Evolutionary conservation across 768 basidiomycete genomes (phyloP).

Genomic region (Rhodosporidiobolus odoratus): DNA sequence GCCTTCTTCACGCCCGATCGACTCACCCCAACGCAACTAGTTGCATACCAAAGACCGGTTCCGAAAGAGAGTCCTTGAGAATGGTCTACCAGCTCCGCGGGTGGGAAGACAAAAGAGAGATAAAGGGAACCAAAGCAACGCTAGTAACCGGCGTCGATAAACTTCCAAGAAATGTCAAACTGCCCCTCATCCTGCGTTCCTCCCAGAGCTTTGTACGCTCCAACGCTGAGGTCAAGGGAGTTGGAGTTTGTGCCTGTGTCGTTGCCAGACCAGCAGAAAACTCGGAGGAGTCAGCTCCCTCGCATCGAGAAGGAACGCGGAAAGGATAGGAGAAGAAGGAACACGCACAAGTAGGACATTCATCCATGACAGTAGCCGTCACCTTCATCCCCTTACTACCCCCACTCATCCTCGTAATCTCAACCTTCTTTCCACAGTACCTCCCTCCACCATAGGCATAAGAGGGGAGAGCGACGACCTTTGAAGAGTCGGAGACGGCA

Average conservation of each 20-base stretch:
- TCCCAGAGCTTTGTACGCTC: background rate
- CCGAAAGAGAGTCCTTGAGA: no score
- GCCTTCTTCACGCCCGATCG: no score
- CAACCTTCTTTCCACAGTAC: constrained; percentile 24
- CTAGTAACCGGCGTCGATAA: background rate
- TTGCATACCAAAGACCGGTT: no score
- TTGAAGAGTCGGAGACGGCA: background rate
- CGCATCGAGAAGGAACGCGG: background rate
- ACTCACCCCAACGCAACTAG: no score
- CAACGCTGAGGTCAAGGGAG: constrained; percentile 17
- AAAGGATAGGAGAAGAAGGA: background rate
- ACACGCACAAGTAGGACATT: constrained; percentile 9
- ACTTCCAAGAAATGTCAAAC: background rate
- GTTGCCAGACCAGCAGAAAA: background rate
- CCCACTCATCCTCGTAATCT: constrained; percentile 12
- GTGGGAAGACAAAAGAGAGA: no score
- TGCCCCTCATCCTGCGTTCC: background rate
- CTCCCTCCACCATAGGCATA: constrained; percentile 13
- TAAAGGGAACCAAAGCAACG: no score
- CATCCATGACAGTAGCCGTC: constrained; percentile 18
- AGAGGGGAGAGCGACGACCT: constrained; percentile 11
- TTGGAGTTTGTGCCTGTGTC: background rate
- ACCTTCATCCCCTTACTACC: background rate
- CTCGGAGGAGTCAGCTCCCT: background rate
- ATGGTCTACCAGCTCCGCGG: no score